Conservation (phyloP, 2,329 filamentous ascomycete species). For the Elsinoe australis region DNA sequence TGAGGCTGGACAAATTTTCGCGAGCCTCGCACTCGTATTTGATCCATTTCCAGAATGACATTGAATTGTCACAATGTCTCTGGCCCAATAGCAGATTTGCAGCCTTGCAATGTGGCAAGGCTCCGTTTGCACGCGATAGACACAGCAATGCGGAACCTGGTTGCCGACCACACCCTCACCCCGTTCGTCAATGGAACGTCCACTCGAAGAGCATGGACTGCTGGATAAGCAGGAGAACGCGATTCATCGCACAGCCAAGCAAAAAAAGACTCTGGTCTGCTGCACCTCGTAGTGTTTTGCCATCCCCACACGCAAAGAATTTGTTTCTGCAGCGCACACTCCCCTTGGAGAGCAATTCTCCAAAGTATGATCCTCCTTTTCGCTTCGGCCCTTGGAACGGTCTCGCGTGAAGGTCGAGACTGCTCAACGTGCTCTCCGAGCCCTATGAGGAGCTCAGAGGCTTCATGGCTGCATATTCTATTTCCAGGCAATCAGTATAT, state of each 20-base stretch:
- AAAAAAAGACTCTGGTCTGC: not conserved
- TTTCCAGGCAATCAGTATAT: not conserved
- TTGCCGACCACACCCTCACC: too few species aligned
- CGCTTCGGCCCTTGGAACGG: not conserved
- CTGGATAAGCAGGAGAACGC: too few species aligned
- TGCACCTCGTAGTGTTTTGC: not conserved
- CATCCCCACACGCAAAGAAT: not conserved
- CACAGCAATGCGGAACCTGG: too few species aligned
- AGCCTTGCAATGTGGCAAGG: too few species aligned
- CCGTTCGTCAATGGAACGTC: too few species aligned
- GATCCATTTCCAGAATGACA: not conserved
- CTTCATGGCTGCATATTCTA: not conserved
- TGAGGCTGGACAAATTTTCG: not conserved
- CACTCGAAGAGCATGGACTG: too few species aligned
- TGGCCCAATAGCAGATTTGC: too few species aligned
- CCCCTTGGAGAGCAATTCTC: too few species aligned
- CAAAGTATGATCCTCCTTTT: too few species aligned
- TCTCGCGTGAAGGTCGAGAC: conserved; percentile 14
- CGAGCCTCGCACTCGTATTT: conserved; percentile 1
- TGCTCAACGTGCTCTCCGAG: not conserved
- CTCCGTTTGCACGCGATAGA: too few species aligned
- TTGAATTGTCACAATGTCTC: not conserved
- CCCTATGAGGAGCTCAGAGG: not conserved
- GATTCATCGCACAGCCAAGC: not conserved
- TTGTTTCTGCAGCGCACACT: conserved; percentile 1